Base-by-base conservation (phyloP, 73 alveolate species). In the Uronychia setigera region DNA sequence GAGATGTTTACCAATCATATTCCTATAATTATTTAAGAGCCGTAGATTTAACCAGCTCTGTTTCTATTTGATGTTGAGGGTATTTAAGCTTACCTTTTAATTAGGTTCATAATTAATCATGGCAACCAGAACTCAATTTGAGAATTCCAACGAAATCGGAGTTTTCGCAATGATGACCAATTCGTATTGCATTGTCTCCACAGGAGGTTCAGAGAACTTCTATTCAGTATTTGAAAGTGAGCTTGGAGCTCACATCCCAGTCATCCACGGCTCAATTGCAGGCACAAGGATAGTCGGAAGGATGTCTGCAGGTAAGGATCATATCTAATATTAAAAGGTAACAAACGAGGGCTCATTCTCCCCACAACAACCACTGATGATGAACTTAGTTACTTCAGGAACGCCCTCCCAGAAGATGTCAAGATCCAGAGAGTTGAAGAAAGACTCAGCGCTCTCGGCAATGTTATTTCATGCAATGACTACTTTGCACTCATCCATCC, bases 401-500 rank as follows among this genome's bases (percentile, higher is more conserved):
- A 98, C 76, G 86, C 97, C 82, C 94, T 98, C 33, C 99, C 99
- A 35, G 99, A 98, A 35, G 91, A 91, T 30, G 97, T 98, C 57
- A 94, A 84, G 86, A 84, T 98, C 74, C 89, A 95, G 87, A 93
- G 99, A 92, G 99, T 98, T 31, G 99, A 98, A 93, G 99, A 98
- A 88, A 93, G 99, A 60, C 95, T 98, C 78, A 88, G 97, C 0
- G 99, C 99, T 1, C 91, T 98, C 27, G 99, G 99, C 33, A 98
- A 98, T 76, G 92, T 96, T 80, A 94, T 98, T 74, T 98, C 99
- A 76, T 96, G 99, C 93, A 98, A 98, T 88, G 99, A 98, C 90
- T 98, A 98, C 82, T 98, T 94, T 79, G 99, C 99, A 25, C 88
- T 98, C 78, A 96, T 98, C 33, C 99, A 98, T 93, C 98, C 99